phyloP scores from a whole-genome alignment of 2,329 filamentous ascomycete species.

The Colletotrichum musae region DNA sequence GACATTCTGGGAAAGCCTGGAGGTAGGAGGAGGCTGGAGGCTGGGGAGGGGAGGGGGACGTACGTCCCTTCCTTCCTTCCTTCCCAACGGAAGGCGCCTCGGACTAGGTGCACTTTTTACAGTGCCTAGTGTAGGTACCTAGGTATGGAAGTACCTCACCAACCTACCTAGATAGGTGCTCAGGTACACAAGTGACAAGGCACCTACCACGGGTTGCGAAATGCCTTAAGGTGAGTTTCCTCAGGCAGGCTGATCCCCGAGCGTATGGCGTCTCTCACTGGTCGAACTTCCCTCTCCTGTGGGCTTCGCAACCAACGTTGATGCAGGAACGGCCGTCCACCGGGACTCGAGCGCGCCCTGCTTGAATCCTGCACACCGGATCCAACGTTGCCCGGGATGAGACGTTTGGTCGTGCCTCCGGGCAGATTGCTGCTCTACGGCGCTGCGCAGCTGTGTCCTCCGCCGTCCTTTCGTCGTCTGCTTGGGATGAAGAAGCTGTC shows the following conservation, averaged over 20 bases:
- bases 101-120: too few relatives aligned
- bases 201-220: too few relatives aligned
- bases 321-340: slow-evolving; percentile 16
- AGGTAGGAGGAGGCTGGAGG: slow-evolving; percentile 1
- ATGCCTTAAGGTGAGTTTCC: background rate
- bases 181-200: too few relatives aligned
- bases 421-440: too few relatives aligned
- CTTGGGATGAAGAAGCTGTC: too few relatives aligned
- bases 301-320: slow-evolving; percentile 8
- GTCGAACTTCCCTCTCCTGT: background rate
- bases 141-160: too few relatives aligned
- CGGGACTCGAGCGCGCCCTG: background rate
- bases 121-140: too few relatives aligned
- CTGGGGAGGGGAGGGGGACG: slow-evolving; percentile 9
- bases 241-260: slow-evolving; percentile 2
- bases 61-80: background rate
- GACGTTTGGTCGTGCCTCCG: background rate
- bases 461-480: background rate
- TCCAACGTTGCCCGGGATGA: slow-evolving; percentile 7
- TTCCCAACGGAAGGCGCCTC: background rate
- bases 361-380: slow-evolving; percentile 13
- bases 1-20: slow-evolving; percentile 36
- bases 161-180: too few relatives aligned
- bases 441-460: background rate
- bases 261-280: background rate